A percentile compares a stretch with the other conserved stretches of the same genome.
Conservation (phyloP, 2,329 filamentous ascomycete genomes). For the Paracorniculantispora psalliotae region DNA sequence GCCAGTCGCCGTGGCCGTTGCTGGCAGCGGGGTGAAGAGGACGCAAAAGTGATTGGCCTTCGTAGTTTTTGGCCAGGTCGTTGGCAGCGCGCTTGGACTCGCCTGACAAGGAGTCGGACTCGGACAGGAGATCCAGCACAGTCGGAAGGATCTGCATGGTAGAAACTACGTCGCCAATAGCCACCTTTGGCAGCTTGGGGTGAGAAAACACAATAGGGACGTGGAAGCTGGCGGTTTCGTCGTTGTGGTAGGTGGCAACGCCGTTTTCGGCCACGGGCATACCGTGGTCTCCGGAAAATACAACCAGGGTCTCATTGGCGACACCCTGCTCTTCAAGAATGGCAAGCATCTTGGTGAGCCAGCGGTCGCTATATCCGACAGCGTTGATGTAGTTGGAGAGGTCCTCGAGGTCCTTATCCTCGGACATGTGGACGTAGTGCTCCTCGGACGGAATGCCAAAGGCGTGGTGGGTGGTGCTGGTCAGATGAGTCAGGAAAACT, state of each 20-base stretch:
- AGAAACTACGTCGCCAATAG: conserved; percentile 26
- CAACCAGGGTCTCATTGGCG: conserved; percentile 28
- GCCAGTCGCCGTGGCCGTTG: conserved; percentile 24
- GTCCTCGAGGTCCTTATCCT: conserved; percentile 26
- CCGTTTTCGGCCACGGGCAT: conserved; percentile 28
- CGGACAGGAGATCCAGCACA: conserved; percentile 29
- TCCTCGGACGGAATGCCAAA: conserved; percentile 27
- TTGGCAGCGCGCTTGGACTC: conserved; percentile 21
- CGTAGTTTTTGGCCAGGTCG: conserved; percentile 28
- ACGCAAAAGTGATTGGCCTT: conserved; percentile 32
- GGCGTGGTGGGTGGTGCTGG: conserved; percentile 32
- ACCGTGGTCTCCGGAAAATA: conserved; percentile 31
- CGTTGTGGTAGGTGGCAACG: conserved; percentile 29
- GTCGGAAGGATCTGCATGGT: conserved; percentile 32
- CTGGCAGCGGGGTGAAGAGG: conserved; percentile 17
- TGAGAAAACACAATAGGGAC: conserved; percentile 31
- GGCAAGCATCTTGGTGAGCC: conserved; percentile 28
- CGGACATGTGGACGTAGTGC: conserved; percentile 21
- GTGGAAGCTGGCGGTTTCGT: conserved; percentile 27
- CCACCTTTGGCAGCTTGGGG: conserved; percentile 27
- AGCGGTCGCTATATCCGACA: conserved; percentile 28
- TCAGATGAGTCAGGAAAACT: conserved; percentile 31
- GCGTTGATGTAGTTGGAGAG: conserved; percentile 31
- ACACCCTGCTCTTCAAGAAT: conserved; percentile 28
- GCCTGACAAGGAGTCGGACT: conserved; percentile 27